phyloP scores from a whole-genome alignment of 768 basidiomycete species.

The Daedaleopsis nitida region DNA sequence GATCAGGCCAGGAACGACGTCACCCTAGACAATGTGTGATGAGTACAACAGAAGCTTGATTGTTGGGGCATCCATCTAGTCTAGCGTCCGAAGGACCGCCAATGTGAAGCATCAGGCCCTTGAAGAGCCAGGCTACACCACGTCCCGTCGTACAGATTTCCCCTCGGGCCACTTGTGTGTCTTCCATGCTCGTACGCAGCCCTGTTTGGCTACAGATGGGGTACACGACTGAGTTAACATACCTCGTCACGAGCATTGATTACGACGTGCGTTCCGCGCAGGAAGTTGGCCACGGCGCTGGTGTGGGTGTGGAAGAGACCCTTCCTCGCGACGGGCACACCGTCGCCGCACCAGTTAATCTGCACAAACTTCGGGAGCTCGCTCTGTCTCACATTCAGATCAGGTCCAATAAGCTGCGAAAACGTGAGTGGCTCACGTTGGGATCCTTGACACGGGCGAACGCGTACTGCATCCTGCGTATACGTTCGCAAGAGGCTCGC shows the following conservation, averaged over 20 bases:
- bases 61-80: too few species aligned
- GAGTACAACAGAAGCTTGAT: too few species aligned
- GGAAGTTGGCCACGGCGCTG: constrained; percentile 73
- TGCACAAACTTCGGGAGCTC: constrained; percentile 90
- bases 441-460: constrained; percentile 85
- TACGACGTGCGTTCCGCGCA: constrained; percentile 84
- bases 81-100: too few species aligned
- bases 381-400: constrained; percentile 47
- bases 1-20: constrained; percentile 78
- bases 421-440: constrained; percentile 53
- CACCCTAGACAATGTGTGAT: constrained; percentile 49
- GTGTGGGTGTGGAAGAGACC: constrained; percentile 92
- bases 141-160: too few species aligned
- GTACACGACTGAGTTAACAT: constrained; percentile 23
- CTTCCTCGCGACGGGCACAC: constrained; percentile 90
- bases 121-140: too few species aligned
- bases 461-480: constrained; percentile 86
- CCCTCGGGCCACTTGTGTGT: too few species aligned
- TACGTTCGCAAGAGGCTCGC: neutral
- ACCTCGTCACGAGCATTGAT: constrained; percentile 88
- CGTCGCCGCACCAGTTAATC: constrained; percentile 97
- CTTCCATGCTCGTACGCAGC: too few species aligned
- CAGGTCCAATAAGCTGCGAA: neutral
- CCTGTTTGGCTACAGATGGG: too few species aligned
- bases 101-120: too few species aligned